A percentile compares a stretch with the other conserved stretches of the same genome.
phyloP scores from a whole-genome alignment of 176 grass and related monocot species.

The Carex parvula region DNA sequence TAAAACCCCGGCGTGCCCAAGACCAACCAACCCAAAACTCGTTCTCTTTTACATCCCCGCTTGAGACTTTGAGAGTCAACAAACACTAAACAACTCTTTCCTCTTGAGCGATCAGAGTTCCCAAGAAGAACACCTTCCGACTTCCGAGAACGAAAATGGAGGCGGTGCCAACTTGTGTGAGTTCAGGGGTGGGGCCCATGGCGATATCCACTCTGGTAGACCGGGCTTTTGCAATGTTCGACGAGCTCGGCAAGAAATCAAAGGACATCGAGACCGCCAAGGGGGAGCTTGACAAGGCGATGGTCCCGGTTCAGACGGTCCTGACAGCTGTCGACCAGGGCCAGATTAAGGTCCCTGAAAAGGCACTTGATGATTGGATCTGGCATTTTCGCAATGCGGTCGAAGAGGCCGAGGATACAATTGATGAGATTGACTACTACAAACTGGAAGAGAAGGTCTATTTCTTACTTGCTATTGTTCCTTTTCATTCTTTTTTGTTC shows the following conservation, averaged over 20 bases:
- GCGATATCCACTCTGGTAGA: constrained; percentile 13
- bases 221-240: constrained; percentile 20
- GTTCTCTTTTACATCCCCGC: background rate
- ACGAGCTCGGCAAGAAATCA: constrained; percentile 13
- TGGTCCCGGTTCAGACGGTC: constrained; percentile 7
- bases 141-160: constrained; percentile 11
- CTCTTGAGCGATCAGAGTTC: background rate
- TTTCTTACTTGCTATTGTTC: background rate
- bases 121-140: background rate
- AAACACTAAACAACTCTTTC: background rate
- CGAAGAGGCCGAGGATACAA: constrained; percentile 29
- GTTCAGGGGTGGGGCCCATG: constrained; percentile 21
- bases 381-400: constrained; percentile 34
- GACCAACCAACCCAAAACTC: background rate
- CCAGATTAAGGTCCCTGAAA: constrained; percentile 19
- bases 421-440: constrained; percentile 39
- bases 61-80: background rate
- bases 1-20: background rate
- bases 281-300: background rate
- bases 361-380: constrained; percentile 27
- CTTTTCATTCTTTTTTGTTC: background rate
- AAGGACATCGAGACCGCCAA: constrained; percentile 12
- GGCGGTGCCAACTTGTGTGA: constrained; percentile 14
- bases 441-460: constrained; percentile 21
- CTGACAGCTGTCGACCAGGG: constrained; percentile 14